A percentile compares a stretch with the other conserved stretches of the same genome.
Evolutionary conservation across 2,329 filamentous ascomycete genomes (phyloP).

Genomic region (Amauroascus niger): DNA sequence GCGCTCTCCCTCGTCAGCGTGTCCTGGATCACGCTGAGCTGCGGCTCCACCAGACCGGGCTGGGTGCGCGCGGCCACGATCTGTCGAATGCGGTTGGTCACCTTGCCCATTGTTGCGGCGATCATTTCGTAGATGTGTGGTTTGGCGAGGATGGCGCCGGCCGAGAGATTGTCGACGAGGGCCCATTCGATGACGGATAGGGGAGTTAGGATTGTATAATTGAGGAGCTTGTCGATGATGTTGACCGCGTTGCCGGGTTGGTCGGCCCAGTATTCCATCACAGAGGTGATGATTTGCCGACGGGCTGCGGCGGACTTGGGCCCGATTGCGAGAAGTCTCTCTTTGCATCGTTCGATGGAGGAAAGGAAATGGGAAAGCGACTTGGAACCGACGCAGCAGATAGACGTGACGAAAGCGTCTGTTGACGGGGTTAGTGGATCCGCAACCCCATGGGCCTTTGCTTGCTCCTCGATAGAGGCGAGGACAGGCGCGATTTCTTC

Average conservation of each 20-base stretch:
- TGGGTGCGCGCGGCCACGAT: constrained; percentile 57
- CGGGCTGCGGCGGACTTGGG: constrained; percentile 64
- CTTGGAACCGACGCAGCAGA: constrained; percentile 89
- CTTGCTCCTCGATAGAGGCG: constrained; percentile 69
- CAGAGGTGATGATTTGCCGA: constrained; percentile 78
- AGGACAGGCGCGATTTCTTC: constrained; percentile 79
- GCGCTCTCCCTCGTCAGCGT: constrained; percentile 59
- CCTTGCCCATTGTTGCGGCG: constrained; percentile 77
- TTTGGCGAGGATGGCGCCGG: constrained; percentile 59
- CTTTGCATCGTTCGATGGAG: constrained; percentile 90
- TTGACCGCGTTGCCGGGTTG: constrained; percentile 86
- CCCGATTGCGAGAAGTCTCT: constrained; percentile 71
- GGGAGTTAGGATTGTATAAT: constrained; percentile 89
- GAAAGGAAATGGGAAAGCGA: constrained; percentile 92
- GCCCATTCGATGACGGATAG: constrained; percentile 84
- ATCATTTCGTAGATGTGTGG: constrained; percentile 83
- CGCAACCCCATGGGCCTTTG: constrained; percentile 54
- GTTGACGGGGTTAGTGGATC: constrained; percentile 80
- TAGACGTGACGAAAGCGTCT: constrained; percentile 85
- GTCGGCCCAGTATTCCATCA: constrained; percentile 86
- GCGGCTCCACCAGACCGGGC: constrained; percentile 44
- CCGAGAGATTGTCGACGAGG: constrained; percentile 55
- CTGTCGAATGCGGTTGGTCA: constrained; percentile 75
- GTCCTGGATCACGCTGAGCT: constrained; percentile 53
- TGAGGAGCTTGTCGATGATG: constrained; percentile 92